A percentile compares a stretch with the other conserved stretches of the same genome.
phyloP scores from a whole-genome alignment of 306 rosid species.

The Ormosia semicastrata region DNA sequence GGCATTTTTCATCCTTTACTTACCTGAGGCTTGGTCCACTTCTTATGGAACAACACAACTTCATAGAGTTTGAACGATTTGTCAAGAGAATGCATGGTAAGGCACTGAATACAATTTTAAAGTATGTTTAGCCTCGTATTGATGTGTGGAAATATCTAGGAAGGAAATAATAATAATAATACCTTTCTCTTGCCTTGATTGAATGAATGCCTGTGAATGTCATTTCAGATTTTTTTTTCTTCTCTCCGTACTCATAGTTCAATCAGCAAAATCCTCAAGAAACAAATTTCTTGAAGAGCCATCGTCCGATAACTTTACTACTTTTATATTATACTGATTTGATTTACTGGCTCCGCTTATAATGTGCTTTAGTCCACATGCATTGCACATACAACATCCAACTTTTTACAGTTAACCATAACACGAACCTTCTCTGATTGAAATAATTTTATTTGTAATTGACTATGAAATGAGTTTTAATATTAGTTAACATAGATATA shows the following conservation, averaged over 20 bases:
- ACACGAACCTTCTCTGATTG: not conserved
- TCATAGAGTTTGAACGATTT: slow-evolving; percentile 85
- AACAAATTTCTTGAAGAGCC: not conserved
- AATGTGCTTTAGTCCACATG: not conserved
- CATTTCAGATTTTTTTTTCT: not conserved
- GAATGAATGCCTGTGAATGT: not conserved
- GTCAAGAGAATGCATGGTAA: slow-evolving; percentile 97
- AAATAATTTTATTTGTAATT: not conserved
- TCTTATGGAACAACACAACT: slow-evolving; percentile 79
- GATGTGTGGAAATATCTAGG: not conserved
- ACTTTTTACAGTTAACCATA: not conserved
- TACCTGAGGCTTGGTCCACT: slow-evolving; percentile 77
- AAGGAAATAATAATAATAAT: not conserved
- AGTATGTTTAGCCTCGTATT: not conserved
- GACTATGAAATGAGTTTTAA: not conserved
- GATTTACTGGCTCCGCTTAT: not conserved
- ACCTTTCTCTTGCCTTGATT: not conserved
- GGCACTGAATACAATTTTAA: not conserved
- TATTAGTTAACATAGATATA: not conserved
- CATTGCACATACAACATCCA: not conserved
- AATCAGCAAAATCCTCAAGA: slow-evolving; percentile 6
- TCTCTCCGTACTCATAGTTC: not conserved
- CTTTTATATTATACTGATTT: not conserved
- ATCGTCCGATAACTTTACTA: not conserved
- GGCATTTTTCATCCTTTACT: slow-evolving; percentile 73